Evolutionary conservation across 2,329 filamentous ascomycete genomes (phyloP).

Genomic region (Diaporthe ampelina): DNA sequence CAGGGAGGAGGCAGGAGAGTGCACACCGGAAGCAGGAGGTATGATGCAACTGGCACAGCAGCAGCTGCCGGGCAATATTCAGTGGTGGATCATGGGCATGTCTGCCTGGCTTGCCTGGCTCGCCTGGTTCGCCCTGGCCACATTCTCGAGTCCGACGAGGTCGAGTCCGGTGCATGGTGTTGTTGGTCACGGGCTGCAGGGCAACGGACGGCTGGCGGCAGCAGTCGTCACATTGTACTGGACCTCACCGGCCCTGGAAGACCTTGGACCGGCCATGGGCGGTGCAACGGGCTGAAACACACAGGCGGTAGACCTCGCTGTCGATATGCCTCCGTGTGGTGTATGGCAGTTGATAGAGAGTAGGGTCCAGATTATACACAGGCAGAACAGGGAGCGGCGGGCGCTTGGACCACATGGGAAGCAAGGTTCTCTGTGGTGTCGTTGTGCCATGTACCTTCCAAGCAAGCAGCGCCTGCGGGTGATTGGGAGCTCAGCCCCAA

Average conservation of each 20-base stretch:
- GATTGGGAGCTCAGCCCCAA: not conserved
- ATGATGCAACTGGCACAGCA: not conserved
- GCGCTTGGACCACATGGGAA: slow-evolving; percentile 21
- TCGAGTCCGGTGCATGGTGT: slow-evolving; percentile 18
- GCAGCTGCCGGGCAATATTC: not conserved
- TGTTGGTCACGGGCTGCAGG: slow-evolving; percentile 2
- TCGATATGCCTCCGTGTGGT: slow-evolving; percentile 7
- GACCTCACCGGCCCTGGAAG: not conserved
- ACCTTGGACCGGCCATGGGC: not conserved
- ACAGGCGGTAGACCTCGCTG: not conserved
- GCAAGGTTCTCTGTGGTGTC: not conserved
- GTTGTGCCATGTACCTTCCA: not conserved
- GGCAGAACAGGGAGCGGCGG: not conserved
- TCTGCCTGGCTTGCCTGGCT: not conserved
- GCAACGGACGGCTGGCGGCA: slow-evolving; percentile 23
- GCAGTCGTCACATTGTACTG: slow-evolving; percentile 17
- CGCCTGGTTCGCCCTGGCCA: not conserved
- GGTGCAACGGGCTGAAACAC: slow-evolving; percentile 5
- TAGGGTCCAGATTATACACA: not conserved
- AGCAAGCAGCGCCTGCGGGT: not conserved
- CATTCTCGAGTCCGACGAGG: slow-evolving; percentile 2
- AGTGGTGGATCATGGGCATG: slow-evolving; percentile 1
- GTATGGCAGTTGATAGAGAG: too few species aligned
- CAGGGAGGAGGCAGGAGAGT: not conserved
- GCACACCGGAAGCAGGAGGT: not conserved